Evolutionary conservation across 2,329 filamentous ascomycete genomes (phyloP).

Genomic region (Biscogniauxia marginata): DNA sequence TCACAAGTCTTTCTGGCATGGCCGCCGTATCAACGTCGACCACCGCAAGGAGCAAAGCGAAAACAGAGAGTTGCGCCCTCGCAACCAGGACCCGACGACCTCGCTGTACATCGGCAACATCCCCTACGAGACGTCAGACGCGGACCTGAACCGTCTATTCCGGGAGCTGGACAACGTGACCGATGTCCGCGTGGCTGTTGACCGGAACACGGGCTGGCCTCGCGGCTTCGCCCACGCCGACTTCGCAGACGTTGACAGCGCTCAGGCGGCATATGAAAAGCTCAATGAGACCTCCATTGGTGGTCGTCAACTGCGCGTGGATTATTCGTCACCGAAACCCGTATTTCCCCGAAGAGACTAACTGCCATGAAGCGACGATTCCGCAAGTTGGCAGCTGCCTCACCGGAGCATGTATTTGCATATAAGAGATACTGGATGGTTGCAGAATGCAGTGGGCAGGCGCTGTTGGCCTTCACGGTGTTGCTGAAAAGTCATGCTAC

Average conservation of each 20-base stretch:
- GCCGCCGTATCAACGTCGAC: slow-evolving; percentile 31
- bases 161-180: slow-evolving; percentile 64
- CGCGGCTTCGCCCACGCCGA: slow-evolving; percentile 84
- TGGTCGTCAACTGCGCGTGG: slow-evolving; percentile 63
- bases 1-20: slow-evolving; percentile 35
- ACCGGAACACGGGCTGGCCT: slow-evolving; percentile 75
- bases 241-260: slow-evolving; percentile 67
- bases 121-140: slow-evolving; percentile 80
- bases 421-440: background rate
- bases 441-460: background rate
- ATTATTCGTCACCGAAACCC: slow-evolving; percentile 49
- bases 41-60: slow-evolving; percentile 28
- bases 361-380: background rate
- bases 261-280: slow-evolving; percentile 56
- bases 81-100: slow-evolving; percentile 46
- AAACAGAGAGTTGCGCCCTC: background rate
- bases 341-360: background rate
- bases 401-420: background rate
- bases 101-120: slow-evolving; percentile 84
- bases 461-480: background rate
- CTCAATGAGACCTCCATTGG: slow-evolving; percentile 60
- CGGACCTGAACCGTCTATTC: slow-evolving; percentile 78
- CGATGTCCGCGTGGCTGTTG: slow-evolving; percentile 79
- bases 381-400: background rate
- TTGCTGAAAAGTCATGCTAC: background rate